A percentile compares a stretch with the other conserved stretches of the same genome.
Evolutionary conservation across 768 basidiomycete genomes (phyloP).

Genomic region (Pholiota microspora): DNA sequence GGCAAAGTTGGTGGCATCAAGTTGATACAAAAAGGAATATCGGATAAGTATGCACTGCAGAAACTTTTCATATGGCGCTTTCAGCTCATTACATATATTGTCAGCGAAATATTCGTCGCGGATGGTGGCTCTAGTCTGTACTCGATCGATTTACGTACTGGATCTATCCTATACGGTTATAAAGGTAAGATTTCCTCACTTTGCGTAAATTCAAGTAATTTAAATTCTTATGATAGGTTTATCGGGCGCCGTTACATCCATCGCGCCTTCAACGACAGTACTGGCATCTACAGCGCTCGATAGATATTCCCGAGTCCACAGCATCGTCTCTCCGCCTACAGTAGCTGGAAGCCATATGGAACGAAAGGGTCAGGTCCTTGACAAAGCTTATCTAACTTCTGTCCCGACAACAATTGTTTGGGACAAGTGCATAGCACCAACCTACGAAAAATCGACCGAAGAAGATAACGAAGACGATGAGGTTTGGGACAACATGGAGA

Average conservation of each 20-base stretch:
- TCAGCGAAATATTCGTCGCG: constrained; percentile 67
- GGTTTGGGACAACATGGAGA: constrained; percentile 67
- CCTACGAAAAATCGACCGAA: constrained; percentile 22
- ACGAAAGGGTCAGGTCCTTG: constrained; percentile 56
- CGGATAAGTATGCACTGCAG: constrained; percentile 55
- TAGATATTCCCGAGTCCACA: constrained; percentile 70
- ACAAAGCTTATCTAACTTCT: constrained; percentile 62
- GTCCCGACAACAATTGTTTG: constrained; percentile 63
- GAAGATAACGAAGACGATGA: constrained; percentile 48
- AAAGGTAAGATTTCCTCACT: constrained; percentile 44
- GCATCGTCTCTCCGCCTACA: constrained; percentile 49
- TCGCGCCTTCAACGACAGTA: constrained; percentile 51
- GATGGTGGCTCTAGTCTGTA: constrained; percentile 65
- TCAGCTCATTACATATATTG: constrained; percentile 3
- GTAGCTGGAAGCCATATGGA: constrained; percentile 50
- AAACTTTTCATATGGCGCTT: background rate
- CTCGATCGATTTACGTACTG: constrained; percentile 69
- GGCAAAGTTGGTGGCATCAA: constrained; percentile 62
- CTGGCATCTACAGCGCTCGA: constrained; percentile 67
- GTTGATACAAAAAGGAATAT: constrained; percentile 52
- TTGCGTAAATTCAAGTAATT: background rate
- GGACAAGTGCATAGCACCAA: constrained; percentile 37
- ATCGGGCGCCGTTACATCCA: constrained; percentile 65
- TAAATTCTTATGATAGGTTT: constrained; percentile 43
- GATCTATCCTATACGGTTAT: constrained; percentile 61